A percentile compares a stretch with the other conserved stretches of the same genome.
Evolutionary conservation across 164 flowering plant species (phyloP).

Genomic region (Piper longum): DNA sequence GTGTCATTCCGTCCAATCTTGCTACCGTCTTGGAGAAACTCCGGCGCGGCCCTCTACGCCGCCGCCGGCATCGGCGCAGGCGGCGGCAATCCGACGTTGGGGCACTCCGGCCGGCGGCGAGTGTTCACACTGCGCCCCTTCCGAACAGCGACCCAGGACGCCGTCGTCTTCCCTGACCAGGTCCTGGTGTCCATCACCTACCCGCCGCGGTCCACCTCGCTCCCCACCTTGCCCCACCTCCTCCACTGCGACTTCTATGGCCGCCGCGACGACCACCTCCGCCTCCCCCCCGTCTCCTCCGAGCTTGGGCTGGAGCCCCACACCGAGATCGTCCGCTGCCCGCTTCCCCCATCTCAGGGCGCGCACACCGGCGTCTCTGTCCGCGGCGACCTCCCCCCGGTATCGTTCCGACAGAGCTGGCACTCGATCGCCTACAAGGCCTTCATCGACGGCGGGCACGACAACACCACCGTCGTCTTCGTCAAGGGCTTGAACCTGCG

Average conservation of each 20-base stretch:
- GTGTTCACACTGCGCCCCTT: slow-evolving; percentile 10
- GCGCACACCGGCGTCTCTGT: slow-evolving; percentile 15
- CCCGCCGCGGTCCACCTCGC: slow-evolving; percentile 22
- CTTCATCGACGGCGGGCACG: slow-evolving; percentile 24
- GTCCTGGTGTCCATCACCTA: slow-evolving; percentile 47
- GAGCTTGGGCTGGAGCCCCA: slow-evolving; percentile 11
- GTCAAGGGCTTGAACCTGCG: slow-evolving; percentile 62
- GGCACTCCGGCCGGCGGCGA: not conserved
- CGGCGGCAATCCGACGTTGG: not conserved
- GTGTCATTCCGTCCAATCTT: slow-evolving; percentile 34
- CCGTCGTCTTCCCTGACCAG: slow-evolving; percentile 61
- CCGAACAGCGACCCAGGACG: slow-evolving; percentile 10
- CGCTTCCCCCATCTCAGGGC: slow-evolving; percentile 18
- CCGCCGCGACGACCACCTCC: slow-evolving; percentile 19
- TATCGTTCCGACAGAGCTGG: slow-evolving; percentile 33
- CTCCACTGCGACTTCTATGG: slow-evolving; percentile 26
- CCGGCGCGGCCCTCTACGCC: slow-evolving; percentile 14
- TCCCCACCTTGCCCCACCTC: slow-evolving; percentile 23
- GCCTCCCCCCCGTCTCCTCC: slow-evolving; percentile 17
- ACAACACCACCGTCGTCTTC: slow-evolving; percentile 46
- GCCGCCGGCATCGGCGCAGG: slow-evolving; percentile 10
- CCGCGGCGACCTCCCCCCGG: slow-evolving; percentile 10
- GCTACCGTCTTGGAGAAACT: slow-evolving; percentile 15
- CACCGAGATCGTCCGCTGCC: slow-evolving; percentile 50
- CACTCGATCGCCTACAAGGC: slow-evolving; percentile 48